Percentiles rank a stretch among this genome's conserved stretches.
Evolutionary conservation across 306 rosid genomes (phyloP).

Genomic region (Cucurbita pepo): DNA sequence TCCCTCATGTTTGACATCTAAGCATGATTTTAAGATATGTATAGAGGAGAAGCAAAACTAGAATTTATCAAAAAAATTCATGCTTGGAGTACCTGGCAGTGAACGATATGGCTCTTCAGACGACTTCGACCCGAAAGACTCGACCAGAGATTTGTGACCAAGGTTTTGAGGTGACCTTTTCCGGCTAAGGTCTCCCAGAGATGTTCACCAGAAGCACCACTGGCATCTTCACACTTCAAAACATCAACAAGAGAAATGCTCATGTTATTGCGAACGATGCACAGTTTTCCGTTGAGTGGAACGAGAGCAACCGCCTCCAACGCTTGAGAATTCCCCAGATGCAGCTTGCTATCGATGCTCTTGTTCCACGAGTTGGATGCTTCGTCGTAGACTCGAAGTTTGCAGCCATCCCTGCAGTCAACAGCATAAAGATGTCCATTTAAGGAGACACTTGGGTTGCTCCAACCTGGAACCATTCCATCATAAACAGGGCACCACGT

Average conservation of each 20-base stretch:
- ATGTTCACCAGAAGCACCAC: conserved; percentile 41
- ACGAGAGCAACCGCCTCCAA: conserved; percentile 94
- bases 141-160: conserved; percentile 80
- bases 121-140: conserved; percentile 75
- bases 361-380: conserved; percentile 73
- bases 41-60: not conserved
- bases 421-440: conserved; percentile 77
- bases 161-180: conserved; percentile 61
- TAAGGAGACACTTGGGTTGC: conserved; percentile 81
- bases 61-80: conserved; percentile 16
- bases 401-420: conserved; percentile 90
- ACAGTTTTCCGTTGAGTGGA: conserved; percentile 81
- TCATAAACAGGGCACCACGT: conserved; percentile 66
- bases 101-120: conserved; percentile 88
- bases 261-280: conserved; percentile 92
- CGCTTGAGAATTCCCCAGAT: conserved; percentile 74
- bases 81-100: conserved; percentile 95
- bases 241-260: conserved; percentile 89
- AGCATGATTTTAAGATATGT: not conserved
- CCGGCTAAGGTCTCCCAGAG: conserved; percentile 95
- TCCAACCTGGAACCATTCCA: conserved; percentile 93
- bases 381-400: conserved; percentile 67
- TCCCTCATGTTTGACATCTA: not conserved
- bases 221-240: conserved; percentile 33
- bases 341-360: conserved; percentile 87